Base-by-base conservation (phyloP, 139 green algal genomes). In the Ettlia oleoabundans region DNA sequence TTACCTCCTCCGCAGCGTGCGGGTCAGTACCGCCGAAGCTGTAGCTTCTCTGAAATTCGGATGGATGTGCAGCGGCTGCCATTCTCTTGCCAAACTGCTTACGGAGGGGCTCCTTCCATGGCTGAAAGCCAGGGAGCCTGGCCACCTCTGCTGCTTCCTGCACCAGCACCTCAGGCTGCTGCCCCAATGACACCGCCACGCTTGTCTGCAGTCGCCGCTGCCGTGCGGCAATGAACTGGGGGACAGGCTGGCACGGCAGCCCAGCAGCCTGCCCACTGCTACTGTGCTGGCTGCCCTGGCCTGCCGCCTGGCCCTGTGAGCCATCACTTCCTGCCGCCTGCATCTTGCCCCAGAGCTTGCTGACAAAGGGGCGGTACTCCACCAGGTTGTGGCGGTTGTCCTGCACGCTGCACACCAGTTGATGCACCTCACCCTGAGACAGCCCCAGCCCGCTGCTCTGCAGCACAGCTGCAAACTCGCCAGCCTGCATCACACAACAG, bases 121-220 rank as follows among this genome's bases (percentile, higher is more conserved):
- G 71, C 1, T 63, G 47, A 30, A 3, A n/a, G 30, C 32, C 71
- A 8, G 71, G 71, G 18, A 65, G 30, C 28, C 6, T 28, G 0
- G 52, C 77, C 37, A 76, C 62, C 35, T 53, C 66, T 6, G 77
- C 77, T 9, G 53, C 77, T 47, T 69, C 66, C 6, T 26, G 26
- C 1, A 62, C 53, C 30, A 52, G 35, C 22, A 62, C 77, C 35
- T 40, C 77, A 6, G 77, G 77, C 67, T 83, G 77, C 40, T 83
- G 77, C 21, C 24, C 41, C 77, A 83, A 38, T 8, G 51, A 47
- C 37, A 72, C 35, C 0, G 77, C 77, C 3, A 83, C 77, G 10
- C 75, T 15, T 19, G 77, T 83, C 47, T 83, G 63, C 66, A 83
- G 52, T 33, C 77, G 66, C 15, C 77, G 77, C 62, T 76, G 62